These are phyloP conservation scores for Lycium barbarum DNA, from an alignment of 257 asterid genomes.

Conservation along the genomic window DNA sequence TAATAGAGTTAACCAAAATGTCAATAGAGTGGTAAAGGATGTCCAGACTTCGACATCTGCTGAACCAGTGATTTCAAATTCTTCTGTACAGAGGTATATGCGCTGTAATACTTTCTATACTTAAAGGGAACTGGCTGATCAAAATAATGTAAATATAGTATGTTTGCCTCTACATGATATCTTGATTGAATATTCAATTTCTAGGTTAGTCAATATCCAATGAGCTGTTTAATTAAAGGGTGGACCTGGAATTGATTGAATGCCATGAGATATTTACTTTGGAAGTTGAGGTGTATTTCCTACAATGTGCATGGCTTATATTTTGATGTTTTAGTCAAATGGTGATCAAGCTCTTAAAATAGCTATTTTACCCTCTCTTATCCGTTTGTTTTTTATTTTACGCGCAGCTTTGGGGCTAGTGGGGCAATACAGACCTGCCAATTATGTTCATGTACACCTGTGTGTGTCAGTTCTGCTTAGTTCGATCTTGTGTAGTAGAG, in stretches of 20 bases:
- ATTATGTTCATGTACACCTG: neutral
- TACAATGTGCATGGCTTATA: neutral
- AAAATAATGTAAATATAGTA: neutral
- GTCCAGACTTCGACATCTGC: constrained; percentile 53
- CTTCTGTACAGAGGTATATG: constrained; percentile 54
- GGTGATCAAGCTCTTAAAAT: neutral
- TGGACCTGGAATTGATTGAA: neutral
- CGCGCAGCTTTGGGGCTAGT: neutral
- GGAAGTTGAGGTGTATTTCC: neutral
- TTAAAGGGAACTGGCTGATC: neutral
- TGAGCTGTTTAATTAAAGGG: neutral
- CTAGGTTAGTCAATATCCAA: neutral
- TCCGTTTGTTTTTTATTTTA: neutral
- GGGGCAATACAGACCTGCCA: neutral
- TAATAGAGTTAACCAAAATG: constrained; percentile 69
- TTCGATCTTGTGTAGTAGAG: neutral
- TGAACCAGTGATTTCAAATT: constrained; percentile 44
- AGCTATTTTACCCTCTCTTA: neutral
- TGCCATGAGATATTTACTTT: neutral
- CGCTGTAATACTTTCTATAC: neutral
- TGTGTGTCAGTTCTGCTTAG: neutral
- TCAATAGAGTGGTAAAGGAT: constrained; percentile 56
- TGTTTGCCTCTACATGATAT: neutral
- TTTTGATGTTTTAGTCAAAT: neutral
- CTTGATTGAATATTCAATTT: neutral